Base-by-base conservation (phyloP, 129 eudicot genomes). In the Helianthus tuberosus region DNA sequence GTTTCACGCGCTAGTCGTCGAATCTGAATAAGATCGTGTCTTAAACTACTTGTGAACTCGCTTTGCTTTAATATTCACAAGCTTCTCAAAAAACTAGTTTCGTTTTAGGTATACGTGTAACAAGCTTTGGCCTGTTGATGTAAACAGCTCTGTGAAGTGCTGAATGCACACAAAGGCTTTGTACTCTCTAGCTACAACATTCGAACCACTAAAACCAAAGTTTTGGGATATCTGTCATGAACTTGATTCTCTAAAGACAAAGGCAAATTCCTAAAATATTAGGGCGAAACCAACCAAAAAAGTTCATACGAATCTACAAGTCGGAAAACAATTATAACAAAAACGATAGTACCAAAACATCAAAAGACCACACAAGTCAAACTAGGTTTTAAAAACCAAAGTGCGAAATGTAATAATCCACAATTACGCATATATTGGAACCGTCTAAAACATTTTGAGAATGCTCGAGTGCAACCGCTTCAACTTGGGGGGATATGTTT, bases 341-440 rank as follows among this genome's bases (percentile, higher is more conserved):
- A 52, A 69, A 10, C 46, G 7, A 68, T 29, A 29, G 63, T 69
- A 13, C 7, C 51, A 57, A 67, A 58, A 29, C 66, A 70, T 52
- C 63, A 50, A 52, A 52, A 52, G 61, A 69, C 64, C 49, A 69
- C 48, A 69, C 27, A 68, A 49, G 11, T 55, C 15, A 12, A 71
- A 71, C 35, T 57, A 43, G 57, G 76, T 43, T 72, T 25, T 48
- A 11, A 53, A 57, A 72, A 54, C 67, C 76, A 39, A 55, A 71
- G 75, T 38, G 43, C 23, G 12, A 20, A 23, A 43, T 5, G 12
- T 48, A 32, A 53, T 53, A 57, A 57, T 55, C 67, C 57, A 72
- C 43, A 72, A 72, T 27, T 35, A 72, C 16, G 44, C 38, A 63
- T 57, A 20, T 43, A 38, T 63, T 20, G 43, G 14, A 23, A 17